Conservation (phyloP, 257 asterid genomes). For the Oldenlandia corymbosa region DNA sequence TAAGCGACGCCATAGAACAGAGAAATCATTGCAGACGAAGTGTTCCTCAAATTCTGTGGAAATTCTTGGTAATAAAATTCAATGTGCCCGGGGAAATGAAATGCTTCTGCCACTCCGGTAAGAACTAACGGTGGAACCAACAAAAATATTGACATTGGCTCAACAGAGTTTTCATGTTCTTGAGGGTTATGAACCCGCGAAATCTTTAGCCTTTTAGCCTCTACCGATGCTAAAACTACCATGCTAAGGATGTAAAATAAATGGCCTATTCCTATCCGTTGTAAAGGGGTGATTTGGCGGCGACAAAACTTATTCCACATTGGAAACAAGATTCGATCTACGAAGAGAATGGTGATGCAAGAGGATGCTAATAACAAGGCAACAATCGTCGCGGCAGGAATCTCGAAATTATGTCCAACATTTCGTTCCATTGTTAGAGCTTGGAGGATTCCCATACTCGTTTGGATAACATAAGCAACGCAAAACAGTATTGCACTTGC, state of each 20-base stretch:
- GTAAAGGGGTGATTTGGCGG: slow-evolving; percentile 13
- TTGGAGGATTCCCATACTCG: slow-evolving; percentile 17
- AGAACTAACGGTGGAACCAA: slow-evolving; percentile 33
- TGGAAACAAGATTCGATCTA: slow-evolving; percentile 11
- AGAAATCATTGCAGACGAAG: slow-evolving; percentile 51
- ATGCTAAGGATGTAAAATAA: slow-evolving; percentile 26
- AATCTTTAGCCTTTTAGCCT: slow-evolving; percentile 36
- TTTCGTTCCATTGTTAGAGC: slow-evolving; percentile 25
- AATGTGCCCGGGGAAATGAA: slow-evolving; percentile 53
- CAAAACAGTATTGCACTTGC: slow-evolving; percentile 15
- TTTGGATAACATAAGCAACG: slow-evolving; percentile 10
- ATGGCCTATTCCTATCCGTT: slow-evolving; percentile 22
- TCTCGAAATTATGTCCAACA: slow-evolving; percentile 18
- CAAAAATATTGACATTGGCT: slow-evolving; percentile 47
- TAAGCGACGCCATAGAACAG: slow-evolving; percentile 32
- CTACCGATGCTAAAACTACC: slow-evolving; percentile 51
- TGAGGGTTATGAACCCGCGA: slow-evolving; percentile 16
- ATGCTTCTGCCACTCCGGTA: slow-evolving; percentile 54
- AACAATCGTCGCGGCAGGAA: slow-evolving; percentile 16
- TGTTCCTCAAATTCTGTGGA: slow-evolving; percentile 40
- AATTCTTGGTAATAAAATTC: slow-evolving; percentile 57
- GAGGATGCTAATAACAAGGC: slow-evolving; percentile 12
- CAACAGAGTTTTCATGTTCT: not conserved
- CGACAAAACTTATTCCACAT: slow-evolving; percentile 12
- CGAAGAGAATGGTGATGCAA: slow-evolving; percentile 7